Conservation (phyloP, 768 basidiomycete species). For the Xerocomus spinulosus region DNA sequence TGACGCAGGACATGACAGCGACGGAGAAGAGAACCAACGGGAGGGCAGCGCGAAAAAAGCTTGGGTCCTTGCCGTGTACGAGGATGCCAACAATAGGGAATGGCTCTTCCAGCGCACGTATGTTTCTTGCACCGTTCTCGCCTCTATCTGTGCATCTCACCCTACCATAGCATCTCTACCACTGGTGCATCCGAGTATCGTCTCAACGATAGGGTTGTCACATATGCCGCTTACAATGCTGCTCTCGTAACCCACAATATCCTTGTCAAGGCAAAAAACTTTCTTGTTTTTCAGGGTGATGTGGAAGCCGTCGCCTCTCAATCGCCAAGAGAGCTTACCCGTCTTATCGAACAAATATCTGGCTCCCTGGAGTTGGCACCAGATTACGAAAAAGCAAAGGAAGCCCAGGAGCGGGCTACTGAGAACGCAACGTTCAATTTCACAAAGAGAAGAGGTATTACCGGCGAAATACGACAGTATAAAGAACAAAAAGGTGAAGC, state of each 20-base stretch:
- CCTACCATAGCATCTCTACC: slow-evolving; percentile 65
- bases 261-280: slow-evolving; percentile 98
- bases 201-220: slow-evolving; percentile 74
- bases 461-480: slow-evolving; percentile 94
- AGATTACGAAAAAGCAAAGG: slow-evolving; percentile 88
- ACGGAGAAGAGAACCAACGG: slow-evolving; percentile 48
- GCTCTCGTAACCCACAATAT: slow-evolving; percentile 88
- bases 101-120: slow-evolving; percentile 92
- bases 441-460: slow-evolving; percentile 87
- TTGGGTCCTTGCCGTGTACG: slow-evolving; percentile 91
- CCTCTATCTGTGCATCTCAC: neutral
- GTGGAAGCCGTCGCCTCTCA: slow-evolving; percentile 98
- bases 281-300: slow-evolving; percentile 98
- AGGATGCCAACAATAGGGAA: slow-evolving; percentile 72
- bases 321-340: slow-evolving; percentile 82
- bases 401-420: slow-evolving; percentile 82
- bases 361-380: slow-evolving; percentile 86
- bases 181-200: slow-evolving; percentile 88
- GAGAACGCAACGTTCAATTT: slow-evolving; percentile 95
- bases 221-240: slow-evolving; percentile 84
- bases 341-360: slow-evolving; percentile 92
- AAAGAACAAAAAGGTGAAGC: slow-evolving; percentile 96
- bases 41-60: slow-evolving; percentile 89
- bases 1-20: slow-evolving; percentile 47
- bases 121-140: slow-evolving; percentile 30